Evolutionary conservation across 2,329 filamentous ascomycete genomes (phyloP).

Genomic region (Alternaria conjuncta): DNA sequence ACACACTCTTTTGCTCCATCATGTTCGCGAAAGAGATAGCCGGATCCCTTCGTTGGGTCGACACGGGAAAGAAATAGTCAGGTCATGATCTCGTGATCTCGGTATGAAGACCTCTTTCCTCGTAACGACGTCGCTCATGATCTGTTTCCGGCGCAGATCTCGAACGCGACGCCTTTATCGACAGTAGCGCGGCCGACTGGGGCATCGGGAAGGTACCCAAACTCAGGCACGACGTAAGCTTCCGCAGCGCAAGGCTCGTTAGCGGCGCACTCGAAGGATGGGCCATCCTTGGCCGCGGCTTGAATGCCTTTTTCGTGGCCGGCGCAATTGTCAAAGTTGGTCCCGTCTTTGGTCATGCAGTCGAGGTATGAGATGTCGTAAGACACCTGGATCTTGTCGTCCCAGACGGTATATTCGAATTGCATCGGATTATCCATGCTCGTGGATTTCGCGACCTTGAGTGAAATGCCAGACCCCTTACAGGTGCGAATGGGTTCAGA

Average conservation of each 20-base stretch:
- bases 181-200: slow-evolving; percentile 16
- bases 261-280: slow-evolving; percentile 7
- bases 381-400: slow-evolving; percentile 5
- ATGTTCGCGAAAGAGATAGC: background rate
- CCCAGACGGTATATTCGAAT: slow-evolving; percentile 22
- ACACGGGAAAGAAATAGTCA: background rate
- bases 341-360: slow-evolving; percentile 16
- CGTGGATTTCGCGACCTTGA: slow-evolving; percentile 17
- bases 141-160: slow-evolving; percentile 20
- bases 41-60: background rate
- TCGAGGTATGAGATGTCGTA: slow-evolving; percentile 26
- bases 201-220: slow-evolving; percentile 11
- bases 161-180: slow-evolving; percentile 18
- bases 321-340: slow-evolving; percentile 12
- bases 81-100: background rate
- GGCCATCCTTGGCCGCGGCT: slow-evolving; percentile 9
- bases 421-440: slow-evolving; percentile 13
- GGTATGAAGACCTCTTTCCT: background rate
- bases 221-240: slow-evolving; percentile 18
- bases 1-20: background rate
- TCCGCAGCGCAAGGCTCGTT: slow-evolving; percentile 13
- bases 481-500: slow-evolving; percentile 12
- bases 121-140: background rate
- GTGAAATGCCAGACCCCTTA: slow-evolving; percentile 9
- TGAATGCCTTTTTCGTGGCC: slow-evolving; percentile 24